A percentile compares a stretch with the other conserved stretches of the same genome.
Conservation (phyloP, 2,329 filamentous ascomycete species). For the Ophiostoma quercus region DNA sequence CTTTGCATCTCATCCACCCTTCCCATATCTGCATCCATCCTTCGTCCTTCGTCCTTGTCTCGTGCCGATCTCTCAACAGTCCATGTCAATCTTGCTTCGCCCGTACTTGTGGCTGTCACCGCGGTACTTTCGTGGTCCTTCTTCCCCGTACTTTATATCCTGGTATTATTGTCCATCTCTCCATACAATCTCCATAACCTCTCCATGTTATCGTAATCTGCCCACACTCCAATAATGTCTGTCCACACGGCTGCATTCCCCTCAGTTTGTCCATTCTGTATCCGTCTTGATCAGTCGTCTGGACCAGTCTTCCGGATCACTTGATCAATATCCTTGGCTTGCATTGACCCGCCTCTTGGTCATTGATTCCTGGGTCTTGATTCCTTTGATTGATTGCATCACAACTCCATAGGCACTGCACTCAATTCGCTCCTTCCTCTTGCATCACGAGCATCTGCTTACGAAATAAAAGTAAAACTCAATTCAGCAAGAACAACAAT, state of each 20-base stretch:
- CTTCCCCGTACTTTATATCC: neutral
- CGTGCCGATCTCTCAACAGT: conserved; percentile 6
- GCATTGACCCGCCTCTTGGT: neutral
- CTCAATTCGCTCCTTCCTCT: neutral
- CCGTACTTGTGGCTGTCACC: neutral
- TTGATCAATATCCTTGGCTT: neutral
- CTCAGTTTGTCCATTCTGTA: neutral
- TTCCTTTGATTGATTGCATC: neutral
- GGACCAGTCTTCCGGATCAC: neutral
- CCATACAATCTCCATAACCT: neutral
- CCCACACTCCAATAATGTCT: neutral
- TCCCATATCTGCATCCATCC: neutral
- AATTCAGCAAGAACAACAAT: neutral
- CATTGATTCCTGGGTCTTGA: neutral
- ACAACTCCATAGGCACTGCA: neutral
- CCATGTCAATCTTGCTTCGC: neutral
- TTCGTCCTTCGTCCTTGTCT: neutral
- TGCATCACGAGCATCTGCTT: neutral
- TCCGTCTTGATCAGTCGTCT: neutral
- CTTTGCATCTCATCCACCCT: neutral
- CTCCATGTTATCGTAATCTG: neutral
- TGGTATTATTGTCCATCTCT: neutral
- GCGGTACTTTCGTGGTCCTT: conserved; percentile 8
- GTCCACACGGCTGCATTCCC: neutral
- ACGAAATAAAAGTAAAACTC: neutral